Percentiles rank a stretch among this genome's conserved stretches.
Evolutionary conservation across 2,329 filamentous ascomycete species (phyloP).

Genomic region (Nothophoma quercina): DNA sequence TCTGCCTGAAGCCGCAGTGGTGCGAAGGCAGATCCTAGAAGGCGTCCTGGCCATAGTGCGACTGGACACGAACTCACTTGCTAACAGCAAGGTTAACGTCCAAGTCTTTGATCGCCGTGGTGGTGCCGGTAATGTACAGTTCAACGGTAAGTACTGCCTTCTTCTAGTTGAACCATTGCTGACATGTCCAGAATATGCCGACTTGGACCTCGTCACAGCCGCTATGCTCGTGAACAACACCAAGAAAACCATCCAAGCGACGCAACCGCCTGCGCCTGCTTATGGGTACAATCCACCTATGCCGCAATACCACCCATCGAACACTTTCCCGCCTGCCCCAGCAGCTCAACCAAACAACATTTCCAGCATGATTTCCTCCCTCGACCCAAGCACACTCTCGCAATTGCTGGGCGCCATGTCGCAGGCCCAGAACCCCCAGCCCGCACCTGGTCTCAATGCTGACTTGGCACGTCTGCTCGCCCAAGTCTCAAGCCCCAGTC

Average conservation of each 20-base stretch:
- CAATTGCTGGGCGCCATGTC: constrained; percentile 70
- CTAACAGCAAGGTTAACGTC: constrained; percentile 75
- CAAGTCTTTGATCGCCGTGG: constrained; percentile 84
- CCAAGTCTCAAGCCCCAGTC: constrained; percentile 38
- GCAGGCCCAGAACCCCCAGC: constrained; percentile 52
- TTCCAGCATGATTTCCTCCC: constrained; percentile 69
- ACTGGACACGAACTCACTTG: constrained; percentile 74
- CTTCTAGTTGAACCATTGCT: constrained; percentile 16
- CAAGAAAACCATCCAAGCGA: constrained; percentile 59
- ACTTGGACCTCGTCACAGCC: constrained; percentile 78
- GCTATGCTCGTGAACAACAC: constrained; percentile 81
- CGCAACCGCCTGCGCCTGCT: constrained; percentile 42
- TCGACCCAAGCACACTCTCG: constrained; percentile 75
- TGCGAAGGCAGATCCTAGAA: constrained; percentile 85
- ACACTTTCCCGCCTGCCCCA: constrained; percentile 46
- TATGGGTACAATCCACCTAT: constrained; percentile 30
- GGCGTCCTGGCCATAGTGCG: constrained; percentile 87
- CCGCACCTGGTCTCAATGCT: constrained; percentile 41
- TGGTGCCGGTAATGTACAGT: constrained; percentile 78
- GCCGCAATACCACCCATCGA: constrained; percentile 44
- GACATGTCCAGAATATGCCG: constrained; percentile 71
- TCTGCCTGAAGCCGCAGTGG: constrained; percentile 78
- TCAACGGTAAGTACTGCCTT: constrained; percentile 64
- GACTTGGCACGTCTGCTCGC: constrained; percentile 52
- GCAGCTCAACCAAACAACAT: constrained; percentile 62